Conservation (phyloP, 768 basidiomycete species). For the Kwoniella sp. region DNA sequence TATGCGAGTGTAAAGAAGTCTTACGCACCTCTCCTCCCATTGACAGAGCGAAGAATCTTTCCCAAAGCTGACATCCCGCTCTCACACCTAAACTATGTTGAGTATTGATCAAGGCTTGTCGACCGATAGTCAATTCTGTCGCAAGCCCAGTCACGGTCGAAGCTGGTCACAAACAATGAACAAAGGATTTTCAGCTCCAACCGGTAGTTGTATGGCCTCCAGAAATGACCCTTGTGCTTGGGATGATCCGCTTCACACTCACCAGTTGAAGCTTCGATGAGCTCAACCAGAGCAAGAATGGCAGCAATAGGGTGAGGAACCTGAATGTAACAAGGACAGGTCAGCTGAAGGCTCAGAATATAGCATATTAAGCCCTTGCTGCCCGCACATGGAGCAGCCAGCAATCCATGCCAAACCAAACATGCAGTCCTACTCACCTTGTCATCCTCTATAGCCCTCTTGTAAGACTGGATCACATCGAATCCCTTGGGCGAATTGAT, state of each 20-base stretch:
- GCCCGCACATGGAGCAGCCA: too few relatives aligned
- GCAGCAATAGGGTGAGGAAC: slow-evolving; percentile 72
- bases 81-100: slow-evolving; percentile 53
- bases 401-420: too few relatives aligned
- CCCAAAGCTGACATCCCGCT: slow-evolving; percentile 57
- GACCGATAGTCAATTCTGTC: slow-evolving; percentile 78
- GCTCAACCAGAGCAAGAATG: slow-evolving; percentile 77
- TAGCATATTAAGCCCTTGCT: too few relatives aligned
- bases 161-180: slow-evolving; percentile 23
- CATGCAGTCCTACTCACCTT: slow-evolving; percentile 60
- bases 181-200: too few relatives aligned
- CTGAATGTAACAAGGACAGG: slow-evolving; percentile 20
- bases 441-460: slow-evolving; percentile 65
- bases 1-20: too few relatives aligned
- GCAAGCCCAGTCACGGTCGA: slow-evolving; percentile 51
- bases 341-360: too few relatives aligned
- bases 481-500: slow-evolving; percentile 49
- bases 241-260: too few relatives aligned
- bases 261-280: slow-evolving; percentile 80
- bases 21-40: slow-evolving; percentile 46
- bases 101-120: slow-evolving; percentile 63
- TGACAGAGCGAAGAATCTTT: slow-evolving; percentile 52
- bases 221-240: too few relatives aligned
- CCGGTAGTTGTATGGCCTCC: too few relatives aligned
- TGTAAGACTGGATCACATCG: slow-evolving; percentile 64